phyloP scores from a whole-genome alignment of 805 yeast genomes.

The Lachancea lanzarotensis region DNA sequence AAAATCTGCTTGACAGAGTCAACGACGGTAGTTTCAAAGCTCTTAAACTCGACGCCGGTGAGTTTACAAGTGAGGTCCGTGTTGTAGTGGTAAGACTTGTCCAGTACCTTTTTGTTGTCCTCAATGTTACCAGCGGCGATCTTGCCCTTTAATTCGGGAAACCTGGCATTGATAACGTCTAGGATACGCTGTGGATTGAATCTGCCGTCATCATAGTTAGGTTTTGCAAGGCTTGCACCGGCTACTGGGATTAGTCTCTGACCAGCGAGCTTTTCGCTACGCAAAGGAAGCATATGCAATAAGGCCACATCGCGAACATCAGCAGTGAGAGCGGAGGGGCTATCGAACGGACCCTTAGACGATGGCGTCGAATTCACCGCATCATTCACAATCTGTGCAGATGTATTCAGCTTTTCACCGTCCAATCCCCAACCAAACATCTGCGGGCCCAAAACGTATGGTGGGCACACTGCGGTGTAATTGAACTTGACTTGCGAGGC shows the following conservation, averaged over 20 bases:
- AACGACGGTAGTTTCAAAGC: constrained; percentile 35
- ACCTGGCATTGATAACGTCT: constrained; percentile 31
- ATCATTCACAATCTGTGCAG: constrained; percentile 35
- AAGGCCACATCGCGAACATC: constrained; percentile 61
- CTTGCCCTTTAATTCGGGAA: constrained; percentile 40
- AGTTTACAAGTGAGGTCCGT: constrained; percentile 8
- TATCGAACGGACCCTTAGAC: constrained; percentile 11
- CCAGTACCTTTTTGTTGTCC: constrained; percentile 9
- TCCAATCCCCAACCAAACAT: constrained; percentile 41
- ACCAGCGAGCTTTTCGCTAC: constrained; percentile 31
- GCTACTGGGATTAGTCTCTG: constrained; percentile 30
- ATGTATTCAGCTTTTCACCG: constrained; percentile 37
- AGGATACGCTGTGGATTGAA: constrained; percentile 27
- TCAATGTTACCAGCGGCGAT: constrained; percentile 35
- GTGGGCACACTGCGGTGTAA: constrained; percentile 47
- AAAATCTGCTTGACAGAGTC: constrained; percentile 40
- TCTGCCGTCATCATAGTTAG: constrained; percentile 18
- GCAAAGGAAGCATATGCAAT: constrained; percentile 50
- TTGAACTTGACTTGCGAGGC: constrained; percentile 34
- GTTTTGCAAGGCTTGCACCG: constrained; percentile 20
- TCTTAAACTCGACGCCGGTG: constrained; percentile 30
- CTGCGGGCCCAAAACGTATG: constrained; percentile 56
- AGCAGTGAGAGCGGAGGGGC: constrained; percentile 30
- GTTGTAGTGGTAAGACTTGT: constrained; percentile 5
- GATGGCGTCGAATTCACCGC: constrained; percentile 26